Evolutionary conservation across 306 rosid genomes (phyloP), one percentile per base, ranked within the genome.

Genomic region (Citrullus mucosospermus): DNA sequence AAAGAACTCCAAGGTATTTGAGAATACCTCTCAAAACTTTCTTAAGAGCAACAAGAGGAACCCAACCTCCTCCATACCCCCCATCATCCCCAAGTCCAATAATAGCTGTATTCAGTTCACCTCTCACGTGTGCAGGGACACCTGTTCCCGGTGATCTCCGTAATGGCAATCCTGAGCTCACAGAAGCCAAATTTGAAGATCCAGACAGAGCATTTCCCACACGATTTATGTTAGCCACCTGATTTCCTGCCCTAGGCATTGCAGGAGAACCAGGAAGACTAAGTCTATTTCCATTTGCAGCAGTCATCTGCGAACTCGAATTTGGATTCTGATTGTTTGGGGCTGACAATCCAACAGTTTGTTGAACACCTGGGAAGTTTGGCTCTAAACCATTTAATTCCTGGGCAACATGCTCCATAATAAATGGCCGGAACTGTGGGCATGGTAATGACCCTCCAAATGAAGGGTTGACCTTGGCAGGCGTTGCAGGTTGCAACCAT

Each of bases 31-130:
- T 91, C 61, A 96, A 77, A 81, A 93, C 99, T 91, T 96, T 96
- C 88, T 96, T 96, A 54, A 96, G 97, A 57, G 99, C 98, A 82
- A 96, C 96, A 53, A 91, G 97, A 61, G 99, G 99, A 86, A 96
- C 99, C 99, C 99, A 96, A 67, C 99, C 99, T 80, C 99, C 99
- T 66, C 99, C 99, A 87, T 96, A 96, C 61, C 98, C 99, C 65
- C 99, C 99, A 83, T 96, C 99, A 54, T 96, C 99, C 56, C 99
- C 99, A 77, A 96, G 98, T 82, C 99, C 99, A 88, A 96, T 96
- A 81, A 96, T 92, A 76, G 97, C 99, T 36, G 99, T 96, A 84
- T 96, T 96, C 85, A 96, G 79, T 86, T 96, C 99, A 17, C 99
- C 98, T 84, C 91, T 93, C 78, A 93, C 98, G 71, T 96, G 98